Percentiles rank a stretch among this genome's conserved stretches.
phyloP scores from a whole-genome alignment of 1,284 basidiomycete genomes.

The Blastosporella zonata region DNA sequence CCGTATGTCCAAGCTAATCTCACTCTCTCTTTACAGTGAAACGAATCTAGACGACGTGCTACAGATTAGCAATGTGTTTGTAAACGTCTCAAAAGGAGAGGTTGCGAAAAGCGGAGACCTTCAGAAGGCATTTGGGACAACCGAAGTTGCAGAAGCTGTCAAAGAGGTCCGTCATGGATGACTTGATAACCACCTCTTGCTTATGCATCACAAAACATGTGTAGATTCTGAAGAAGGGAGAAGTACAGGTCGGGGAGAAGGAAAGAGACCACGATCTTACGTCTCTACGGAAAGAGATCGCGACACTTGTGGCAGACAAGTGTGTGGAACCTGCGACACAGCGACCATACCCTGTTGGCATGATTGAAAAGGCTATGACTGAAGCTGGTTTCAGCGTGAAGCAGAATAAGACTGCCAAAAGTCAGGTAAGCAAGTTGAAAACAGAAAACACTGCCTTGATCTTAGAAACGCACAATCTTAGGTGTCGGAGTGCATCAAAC shows the following conservation, averaged over 20 bases:
- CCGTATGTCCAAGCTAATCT: conserved; percentile 5
- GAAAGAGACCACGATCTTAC: conserved; percentile 90
- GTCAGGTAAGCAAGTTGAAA: conserved; percentile 54
- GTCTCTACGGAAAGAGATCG: conserved; percentile 87
- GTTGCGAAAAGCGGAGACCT: conserved; percentile 88
- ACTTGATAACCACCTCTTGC: neutral
- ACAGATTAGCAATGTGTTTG: conserved; percentile 95
- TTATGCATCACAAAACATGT: neutral
- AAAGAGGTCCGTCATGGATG: conserved; percentile 60
- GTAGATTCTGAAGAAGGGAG: conserved; percentile 93
- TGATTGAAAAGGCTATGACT: conserved; percentile 98
- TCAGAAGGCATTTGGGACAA: conserved; percentile 86
- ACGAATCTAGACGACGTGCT: conserved; percentile 94
- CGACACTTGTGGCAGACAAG: conserved; percentile 91
- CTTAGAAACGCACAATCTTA: conserved; percentile 26
- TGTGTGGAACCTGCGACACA: conserved; percentile 92
- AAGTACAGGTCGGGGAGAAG: conserved; percentile 96
- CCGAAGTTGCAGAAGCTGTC: conserved; percentile 71
- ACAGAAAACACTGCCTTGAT: neutral
- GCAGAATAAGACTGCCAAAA: conserved; percentile 88
- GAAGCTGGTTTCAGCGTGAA: conserved; percentile 93
- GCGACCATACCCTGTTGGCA: conserved; percentile 88
- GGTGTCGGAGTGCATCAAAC: conserved; percentile 91
- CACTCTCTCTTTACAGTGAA: conserved; percentile 58
- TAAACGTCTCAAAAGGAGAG: conserved; percentile 96